Percentiles rank a stretch among this genome's conserved stretches.
Evolutionary conservation across 2,329 filamentous ascomycete species (phyloP).

Genomic region (Colletotrichum limetticola): DNA sequence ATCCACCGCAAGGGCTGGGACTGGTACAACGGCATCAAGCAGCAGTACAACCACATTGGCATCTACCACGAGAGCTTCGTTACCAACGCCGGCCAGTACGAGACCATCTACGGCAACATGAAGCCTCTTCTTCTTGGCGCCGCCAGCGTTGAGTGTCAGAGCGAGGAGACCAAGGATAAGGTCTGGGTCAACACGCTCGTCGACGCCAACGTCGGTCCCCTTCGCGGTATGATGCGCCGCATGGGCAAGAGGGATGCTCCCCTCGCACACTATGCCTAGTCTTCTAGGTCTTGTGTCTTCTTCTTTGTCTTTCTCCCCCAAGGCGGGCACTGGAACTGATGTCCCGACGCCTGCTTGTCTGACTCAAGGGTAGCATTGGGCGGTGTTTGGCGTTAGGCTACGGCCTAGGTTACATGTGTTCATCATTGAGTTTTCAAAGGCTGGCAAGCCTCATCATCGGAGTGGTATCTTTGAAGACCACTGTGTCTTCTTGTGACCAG

Average conservation of each 20-base stretch:
- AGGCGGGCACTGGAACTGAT: background rate
- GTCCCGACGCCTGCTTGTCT: background rate
- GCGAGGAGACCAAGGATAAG: slow-evolving; percentile 38
- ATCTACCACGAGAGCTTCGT: slow-evolving; percentile 67
- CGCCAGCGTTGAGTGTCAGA: slow-evolving; percentile 38
- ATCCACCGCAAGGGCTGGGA: slow-evolving; percentile 61
- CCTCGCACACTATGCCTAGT: slow-evolving; percentile 36
- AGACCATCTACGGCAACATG: slow-evolving; percentile 62
- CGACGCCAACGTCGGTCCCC: slow-evolving; percentile 41
- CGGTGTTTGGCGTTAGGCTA: background rate
- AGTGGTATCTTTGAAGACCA: background rate
- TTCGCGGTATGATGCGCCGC: slow-evolving; percentile 49
- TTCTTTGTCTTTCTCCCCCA: background rate
- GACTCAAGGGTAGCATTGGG: background rate
- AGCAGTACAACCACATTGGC: slow-evolving; percentile 51
- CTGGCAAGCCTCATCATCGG: background rate
- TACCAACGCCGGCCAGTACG: slow-evolving; percentile 56
- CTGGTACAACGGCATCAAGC: slow-evolving; percentile 53
- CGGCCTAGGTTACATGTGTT: background rate
- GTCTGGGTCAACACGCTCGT: slow-evolving; percentile 49
- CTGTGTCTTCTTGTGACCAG: background rate
- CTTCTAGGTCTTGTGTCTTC: background rate
- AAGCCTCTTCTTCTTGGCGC: slow-evolving; percentile 49
- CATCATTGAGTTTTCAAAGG: background rate
- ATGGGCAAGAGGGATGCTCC: slow-evolving; percentile 36